phyloP scores from a whole-genome alignment of 2,329 filamentous ascomycete species.

The Aspergillus ruber region DNA sequence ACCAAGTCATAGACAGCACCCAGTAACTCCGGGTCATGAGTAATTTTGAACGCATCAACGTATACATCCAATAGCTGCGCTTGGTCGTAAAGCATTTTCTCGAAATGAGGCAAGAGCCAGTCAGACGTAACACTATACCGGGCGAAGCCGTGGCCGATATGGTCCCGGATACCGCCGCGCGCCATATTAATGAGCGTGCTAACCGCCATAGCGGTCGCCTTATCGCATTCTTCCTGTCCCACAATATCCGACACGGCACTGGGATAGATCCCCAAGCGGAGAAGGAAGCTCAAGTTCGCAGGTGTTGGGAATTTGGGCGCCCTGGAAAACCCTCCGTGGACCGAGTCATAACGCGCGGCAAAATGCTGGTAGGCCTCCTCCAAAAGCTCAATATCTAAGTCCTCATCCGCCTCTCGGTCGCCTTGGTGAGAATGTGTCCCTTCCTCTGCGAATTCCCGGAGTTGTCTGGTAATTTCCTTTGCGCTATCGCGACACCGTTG shows the following conservation, averaged over 20 bases:
- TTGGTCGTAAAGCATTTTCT: slow-evolving; percentile 95
- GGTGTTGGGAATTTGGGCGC: slow-evolving; percentile 89
- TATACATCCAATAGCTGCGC: slow-evolving; percentile 77
- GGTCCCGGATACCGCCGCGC: slow-evolving; percentile 64
- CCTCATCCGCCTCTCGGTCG: slow-evolving; percentile 52
- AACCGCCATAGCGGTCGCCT: slow-evolving; percentile 71
- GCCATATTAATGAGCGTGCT: slow-evolving; percentile 75
- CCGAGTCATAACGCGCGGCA: slow-evolving; percentile 68
- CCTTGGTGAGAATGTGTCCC: slow-evolving; percentile 54
- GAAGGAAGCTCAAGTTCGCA: slow-evolving; percentile 73
- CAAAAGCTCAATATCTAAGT: slow-evolving; percentile 79
- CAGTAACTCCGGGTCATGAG: slow-evolving; percentile 63
- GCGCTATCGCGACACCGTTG: slow-evolving; percentile 76
- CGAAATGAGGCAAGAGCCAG: slow-evolving; percentile 93
- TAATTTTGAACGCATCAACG: slow-evolving; percentile 73
- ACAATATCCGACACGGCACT: slow-evolving; percentile 74
- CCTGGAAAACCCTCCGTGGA: slow-evolving; percentile 70
- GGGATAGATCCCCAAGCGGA: slow-evolving; percentile 67
- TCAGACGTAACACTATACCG: slow-evolving; percentile 85
- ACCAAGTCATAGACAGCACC: slow-evolving; percentile 74
- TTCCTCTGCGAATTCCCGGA: slow-evolving; percentile 83
- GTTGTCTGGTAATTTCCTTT: slow-evolving; percentile 69
- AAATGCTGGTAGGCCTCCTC: slow-evolving; percentile 86
- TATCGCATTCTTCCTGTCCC: slow-evolving; percentile 68
- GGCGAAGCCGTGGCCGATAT: slow-evolving; percentile 70